These are phyloP conservation scores for Hypomontagnella monticulosa DNA, from an alignment of 495 filamentous ascomycete genomes.

Conservation along the genomic window DNA sequence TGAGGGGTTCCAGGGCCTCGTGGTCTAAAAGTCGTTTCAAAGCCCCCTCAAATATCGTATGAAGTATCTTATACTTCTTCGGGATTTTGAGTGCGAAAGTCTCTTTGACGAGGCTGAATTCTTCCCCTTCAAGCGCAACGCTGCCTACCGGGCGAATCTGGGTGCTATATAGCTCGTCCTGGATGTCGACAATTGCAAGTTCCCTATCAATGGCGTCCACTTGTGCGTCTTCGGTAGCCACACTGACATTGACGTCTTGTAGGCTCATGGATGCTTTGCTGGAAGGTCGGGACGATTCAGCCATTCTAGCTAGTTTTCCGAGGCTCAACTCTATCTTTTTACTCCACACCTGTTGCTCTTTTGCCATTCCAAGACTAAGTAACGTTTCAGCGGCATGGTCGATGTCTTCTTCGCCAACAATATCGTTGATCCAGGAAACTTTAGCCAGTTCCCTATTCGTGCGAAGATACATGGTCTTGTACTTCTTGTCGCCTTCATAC, in stretches of 20 bases:
- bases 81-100: conserved; percentile 66
- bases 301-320: conserved; percentile 80
- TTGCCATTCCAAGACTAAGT: conserved; percentile 67
- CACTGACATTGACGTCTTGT: conserved; percentile 40
- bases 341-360: conserved; percentile 82
- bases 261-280: conserved; percentile 45
- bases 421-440: conserved; percentile 94
- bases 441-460: conserved; percentile 73
- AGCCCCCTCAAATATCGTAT: conserved; percentile 69
- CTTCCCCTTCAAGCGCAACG: conserved; percentile 80
- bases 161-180: conserved; percentile 71
- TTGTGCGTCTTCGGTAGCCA: conserved; percentile 46
- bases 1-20: conserved; percentile 70
- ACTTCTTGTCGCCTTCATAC: conserved; percentile 69
- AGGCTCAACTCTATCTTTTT: conserved; percentile 92
- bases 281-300: conserved; percentile 56
- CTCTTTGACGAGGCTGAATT: conserved; percentile 76
- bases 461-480: conserved; percentile 79
- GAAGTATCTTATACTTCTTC: conserved; percentile 69
- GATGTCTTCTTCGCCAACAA: conserved; percentile 76
- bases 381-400: conserved; percentile 73
- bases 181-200: conserved; percentile 72
- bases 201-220: conserved; percentile 65
- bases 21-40: conserved; percentile 73
- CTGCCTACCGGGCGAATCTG: conserved; percentile 64